Base-by-base conservation (phyloP, 73 alveolate genomes). In the Uronychia setigera region DNA sequence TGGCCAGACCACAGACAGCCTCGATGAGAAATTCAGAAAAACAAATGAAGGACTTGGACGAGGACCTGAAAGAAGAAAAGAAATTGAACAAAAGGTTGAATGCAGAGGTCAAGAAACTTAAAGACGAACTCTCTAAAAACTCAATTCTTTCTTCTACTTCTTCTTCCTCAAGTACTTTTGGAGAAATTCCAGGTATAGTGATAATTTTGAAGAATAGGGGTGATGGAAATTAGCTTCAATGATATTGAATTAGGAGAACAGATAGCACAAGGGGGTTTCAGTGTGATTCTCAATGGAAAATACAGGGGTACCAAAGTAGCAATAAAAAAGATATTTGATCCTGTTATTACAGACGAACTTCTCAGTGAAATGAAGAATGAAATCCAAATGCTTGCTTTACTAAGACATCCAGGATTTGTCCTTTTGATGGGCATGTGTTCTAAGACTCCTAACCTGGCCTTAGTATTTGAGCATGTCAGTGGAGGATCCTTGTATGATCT, bases 361-460 rank as follows among this genome's bases (percentile, higher is more conserved):
- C 83, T 97, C 81, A 89, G 91, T 35, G 99, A 98, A 83, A 94
- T 98, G 79, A 88, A 97, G 60, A 98, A 98, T 82, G 99, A 98
- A 87, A 94, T 97, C 29, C 96, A 89, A 60, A 98, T 97, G 99
- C 92, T 97, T 35, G 87, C 96, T 33, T 85, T 95, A 46, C 89
- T 98, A 80, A 93, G 99, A 95, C 99, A 98, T 89, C 99, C 99
- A 0, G 90, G 96, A 80, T 95, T 98, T 60, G 97, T 98, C 26
- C 87, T 95, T 29, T 85, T 98, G 77, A 97, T 97, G 97, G 99
- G 99, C 0, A 94, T 96, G 76, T 84, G 97, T 33, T 94, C 98
- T 32, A 95, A 97, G 85, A 95, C 97, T 59, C 99, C 98, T 35
- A 93, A 98, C 92, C 89, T 98, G 60, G 96, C 96, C 5, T 94